Base-by-base conservation (phyloP, 2,329 filamentous ascomycete species). In the Botrytis squamosa region DNA sequence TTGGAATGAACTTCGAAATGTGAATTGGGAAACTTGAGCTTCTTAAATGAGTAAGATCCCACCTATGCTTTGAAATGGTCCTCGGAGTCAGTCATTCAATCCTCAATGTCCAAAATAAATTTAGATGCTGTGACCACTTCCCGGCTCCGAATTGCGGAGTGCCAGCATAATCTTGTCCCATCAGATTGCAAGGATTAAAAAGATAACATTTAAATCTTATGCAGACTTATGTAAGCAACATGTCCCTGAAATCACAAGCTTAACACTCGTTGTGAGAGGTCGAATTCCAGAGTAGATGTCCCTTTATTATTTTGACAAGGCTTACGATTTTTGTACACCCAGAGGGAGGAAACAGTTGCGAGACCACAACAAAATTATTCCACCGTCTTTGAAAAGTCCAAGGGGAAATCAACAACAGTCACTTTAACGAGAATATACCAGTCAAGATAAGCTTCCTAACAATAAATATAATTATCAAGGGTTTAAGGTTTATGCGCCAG, bases 71-170 rank as follows among this genome's bases (percentile, higher is more conserved):
- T 52, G 57, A 22, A 46, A 65, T 64, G 9, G 40, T 40, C 33
- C 22, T 20, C 22, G 36, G 33, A 46, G 42, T 29, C 42, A 52
- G n/a, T 22, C 38, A 60, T 25, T 40, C 57, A 22, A 40, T 33
- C 40, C 29, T 25, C 36, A 52, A 29, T 29, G 44, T n/a, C 69
- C n/a, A 25, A 18, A 69, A 69, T 69, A 69, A 69, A 57, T 57
- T 57, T 68, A 40, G 6, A 42, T 59, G 42, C 40, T 55, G n/a
- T 40, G 55, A 44, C 44, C 42, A 66, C 42, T 49, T 69, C 18
- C 64, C 66, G 66, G 66, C 66, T 69, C 66, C 66, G 66, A 69
- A 44, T 57, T 20, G 49, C 66, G 66, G 66, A 66, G 65, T n/a
- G 63, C 36, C 63, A 65, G 59, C 40, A 64, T 29, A 22, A 44